Evolutionary conservation across 2,329 filamentous ascomycete species (phyloP).

Genomic region (Metarhizium robertsii): DNA sequence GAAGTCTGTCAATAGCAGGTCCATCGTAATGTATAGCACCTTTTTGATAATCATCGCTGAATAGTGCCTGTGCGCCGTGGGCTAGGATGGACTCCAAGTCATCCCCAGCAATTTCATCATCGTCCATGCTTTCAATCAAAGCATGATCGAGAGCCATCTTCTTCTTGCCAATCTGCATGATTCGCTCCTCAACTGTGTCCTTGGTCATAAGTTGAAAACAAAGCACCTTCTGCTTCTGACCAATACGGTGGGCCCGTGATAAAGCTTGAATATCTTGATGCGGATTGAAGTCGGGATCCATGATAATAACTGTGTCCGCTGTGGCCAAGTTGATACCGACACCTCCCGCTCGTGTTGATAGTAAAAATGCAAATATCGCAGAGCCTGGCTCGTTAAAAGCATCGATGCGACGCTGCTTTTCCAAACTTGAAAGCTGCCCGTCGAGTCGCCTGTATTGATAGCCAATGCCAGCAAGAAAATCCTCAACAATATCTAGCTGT

Average conservation of each 20-base stretch:
- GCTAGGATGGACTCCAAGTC: conserved; percentile 83
- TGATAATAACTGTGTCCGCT: conserved; percentile 94
- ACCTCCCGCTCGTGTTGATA: conserved; percentile 90
- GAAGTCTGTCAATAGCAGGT: conserved; percentile 73
- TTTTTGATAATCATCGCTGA: conserved; percentile 62
- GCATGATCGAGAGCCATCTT: conserved; percentile 96
- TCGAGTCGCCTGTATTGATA: conserved; percentile 74
- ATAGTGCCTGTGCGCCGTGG: conserved; percentile 79
- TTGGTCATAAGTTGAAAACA: conserved; percentile 93
- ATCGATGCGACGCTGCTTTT: conserved; percentile 93
- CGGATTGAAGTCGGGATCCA: conserved; percentile 95
- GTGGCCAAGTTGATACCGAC: conserved; percentile 97
- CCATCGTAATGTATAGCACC: conserved; percentile 74
- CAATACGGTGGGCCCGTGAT: conserved; percentile 89
- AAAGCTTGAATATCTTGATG: conserved; percentile 96
- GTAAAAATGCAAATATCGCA: conserved; percentile 75
- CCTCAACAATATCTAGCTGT: conserved; percentile 83
- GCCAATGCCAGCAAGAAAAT: conserved; percentile 72
- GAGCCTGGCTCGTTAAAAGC: conserved; percentile 83
- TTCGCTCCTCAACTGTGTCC: conserved; percentile 84
- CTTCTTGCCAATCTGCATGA: conserved; percentile 88
- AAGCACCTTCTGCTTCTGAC: conserved; percentile 90
- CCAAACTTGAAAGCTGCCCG: conserved; percentile 67
- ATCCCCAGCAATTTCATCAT: conserved; percentile 66
- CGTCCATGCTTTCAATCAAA: conserved; percentile 84